Conservation (phyloP, 2,329 filamentous ascomycete species). For the Colletotrichum sp. region DNA sequence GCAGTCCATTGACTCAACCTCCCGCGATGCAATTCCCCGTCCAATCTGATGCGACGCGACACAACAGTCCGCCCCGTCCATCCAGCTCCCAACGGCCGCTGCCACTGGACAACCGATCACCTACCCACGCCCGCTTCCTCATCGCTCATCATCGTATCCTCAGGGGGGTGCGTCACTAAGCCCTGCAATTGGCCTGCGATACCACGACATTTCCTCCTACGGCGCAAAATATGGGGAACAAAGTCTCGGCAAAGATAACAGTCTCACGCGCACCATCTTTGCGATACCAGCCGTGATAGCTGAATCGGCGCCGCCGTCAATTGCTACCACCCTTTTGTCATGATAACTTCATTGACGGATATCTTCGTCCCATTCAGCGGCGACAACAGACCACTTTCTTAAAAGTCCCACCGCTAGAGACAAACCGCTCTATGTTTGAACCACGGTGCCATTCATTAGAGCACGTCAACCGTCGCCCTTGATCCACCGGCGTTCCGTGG, state of each 20-base stretch:
- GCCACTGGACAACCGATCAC: neutral
- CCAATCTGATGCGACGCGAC: neutral
- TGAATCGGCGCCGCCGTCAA: neutral
- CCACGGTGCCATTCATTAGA: neutral
- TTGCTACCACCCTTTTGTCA: neutral
- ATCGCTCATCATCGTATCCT: neutral
- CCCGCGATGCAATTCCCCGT: neutral
- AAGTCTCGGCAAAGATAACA: slow-evolving; percentile 21
- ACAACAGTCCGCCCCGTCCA: neutral
- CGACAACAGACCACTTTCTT: neutral
- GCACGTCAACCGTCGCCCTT: neutral
- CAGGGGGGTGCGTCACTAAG: neutral
- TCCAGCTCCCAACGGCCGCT: neutral
- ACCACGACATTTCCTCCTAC: neutral
- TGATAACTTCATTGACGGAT: neutral
- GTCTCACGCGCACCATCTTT: neutral
- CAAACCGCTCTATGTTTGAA: neutral
- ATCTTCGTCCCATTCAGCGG: neutral
- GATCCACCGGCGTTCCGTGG: neutral
- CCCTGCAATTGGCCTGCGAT: slow-evolving; percentile 13
- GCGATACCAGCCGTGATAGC: slow-evolving; percentile 2
- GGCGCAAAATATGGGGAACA: slow-evolving; percentile 9
- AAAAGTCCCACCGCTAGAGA: neutral
- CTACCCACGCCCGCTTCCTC: neutral
- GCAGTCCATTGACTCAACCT: neutral